A percentile compares a stretch with the other conserved stretches of the same genome.
Conservation (phyloP, 2,329 filamentous ascomycete species). For the Hypoxylon rubiginosum region DNA sequence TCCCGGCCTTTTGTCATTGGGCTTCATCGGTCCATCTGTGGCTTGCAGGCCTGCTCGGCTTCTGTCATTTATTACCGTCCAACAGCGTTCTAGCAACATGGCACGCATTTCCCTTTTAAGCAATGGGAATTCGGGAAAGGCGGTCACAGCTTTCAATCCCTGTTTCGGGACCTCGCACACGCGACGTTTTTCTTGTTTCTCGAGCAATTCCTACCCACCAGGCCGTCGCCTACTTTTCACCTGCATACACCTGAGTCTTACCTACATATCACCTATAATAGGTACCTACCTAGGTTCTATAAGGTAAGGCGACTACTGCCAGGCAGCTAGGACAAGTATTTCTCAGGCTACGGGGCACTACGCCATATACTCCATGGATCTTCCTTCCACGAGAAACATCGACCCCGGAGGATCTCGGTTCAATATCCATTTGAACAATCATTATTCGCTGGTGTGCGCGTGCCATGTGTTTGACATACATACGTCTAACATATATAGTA, state of each 20-base stretch:
- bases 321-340: background rate
- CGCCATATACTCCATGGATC: slow-evolving; percentile 25
- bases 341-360: background rate
- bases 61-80: slow-evolving; percentile 35
- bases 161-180: slow-evolving; percentile 33
- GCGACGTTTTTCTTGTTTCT: slow-evolving; percentile 34
- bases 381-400: slow-evolving; percentile 25
- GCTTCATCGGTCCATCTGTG: slow-evolving; percentile 44
- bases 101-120: slow-evolving; percentile 42
- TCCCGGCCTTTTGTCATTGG: slow-evolving; percentile 37
- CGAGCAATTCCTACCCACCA: background rate
- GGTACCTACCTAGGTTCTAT: too few relatives aligned
- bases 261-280: too few relatives aligned
- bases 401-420: slow-evolving; percentile 19
- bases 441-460: slow-evolving; percentile 26
- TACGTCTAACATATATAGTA: slow-evolving; percentile 3
- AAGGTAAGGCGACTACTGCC: too few relatives aligned
- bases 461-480: slow-evolving; percentile 29
- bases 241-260: background rate
- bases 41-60: slow-evolving; percentile 20
- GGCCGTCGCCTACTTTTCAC: background rate
- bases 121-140: slow-evolving; percentile 39
- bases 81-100: slow-evolving; percentile 35
- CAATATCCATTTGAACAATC: slow-evolving; percentile 20
- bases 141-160: slow-evolving; percentile 42